Conservation (phyloP, 345 rosid genomes). For the Salix dunnii region DNA sequence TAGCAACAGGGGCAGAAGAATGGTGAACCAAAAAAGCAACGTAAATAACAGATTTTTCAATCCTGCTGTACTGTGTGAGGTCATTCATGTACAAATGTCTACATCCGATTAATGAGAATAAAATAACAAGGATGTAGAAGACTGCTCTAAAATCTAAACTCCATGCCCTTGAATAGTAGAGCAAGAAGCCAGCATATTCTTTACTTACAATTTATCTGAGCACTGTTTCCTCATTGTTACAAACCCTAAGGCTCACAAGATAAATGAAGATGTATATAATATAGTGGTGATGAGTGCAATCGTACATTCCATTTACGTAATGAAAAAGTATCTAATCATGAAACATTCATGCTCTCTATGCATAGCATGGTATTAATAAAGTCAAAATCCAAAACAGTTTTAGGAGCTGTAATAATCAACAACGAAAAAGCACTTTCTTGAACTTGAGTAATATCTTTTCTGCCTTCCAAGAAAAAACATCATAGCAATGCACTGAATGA, state of each 20-base stretch:
- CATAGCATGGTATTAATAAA: not conserved
- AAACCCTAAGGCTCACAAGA: not conserved
- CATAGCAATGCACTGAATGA: not conserved
- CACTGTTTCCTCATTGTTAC: not conserved
- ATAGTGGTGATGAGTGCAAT: not conserved
- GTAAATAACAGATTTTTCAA: not conserved
- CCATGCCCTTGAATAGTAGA: too few species aligned
- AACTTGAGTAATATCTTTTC: too few species aligned
- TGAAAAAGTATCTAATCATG: not conserved
- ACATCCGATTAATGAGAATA: not conserved
- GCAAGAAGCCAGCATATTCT: not conserved
- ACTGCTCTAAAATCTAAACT: not conserved
- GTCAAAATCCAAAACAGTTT: not conserved
- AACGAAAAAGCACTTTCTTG: not conserved
- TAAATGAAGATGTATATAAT: not conserved
- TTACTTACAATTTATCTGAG: not conserved
- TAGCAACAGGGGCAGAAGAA: not conserved
- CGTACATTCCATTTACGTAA: not conserved
- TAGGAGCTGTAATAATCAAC: not conserved
- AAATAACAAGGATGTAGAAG: not conserved
- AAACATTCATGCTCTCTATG: not conserved
- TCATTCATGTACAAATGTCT: not conserved
- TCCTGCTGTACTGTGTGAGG: not conserved
- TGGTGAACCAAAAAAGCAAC: not conserved
- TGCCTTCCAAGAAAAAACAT: not conserved